Evolutionary conservation across 2,329 filamentous ascomycete genomes (phyloP).

Genomic region (Fusarium sp.): DNA sequence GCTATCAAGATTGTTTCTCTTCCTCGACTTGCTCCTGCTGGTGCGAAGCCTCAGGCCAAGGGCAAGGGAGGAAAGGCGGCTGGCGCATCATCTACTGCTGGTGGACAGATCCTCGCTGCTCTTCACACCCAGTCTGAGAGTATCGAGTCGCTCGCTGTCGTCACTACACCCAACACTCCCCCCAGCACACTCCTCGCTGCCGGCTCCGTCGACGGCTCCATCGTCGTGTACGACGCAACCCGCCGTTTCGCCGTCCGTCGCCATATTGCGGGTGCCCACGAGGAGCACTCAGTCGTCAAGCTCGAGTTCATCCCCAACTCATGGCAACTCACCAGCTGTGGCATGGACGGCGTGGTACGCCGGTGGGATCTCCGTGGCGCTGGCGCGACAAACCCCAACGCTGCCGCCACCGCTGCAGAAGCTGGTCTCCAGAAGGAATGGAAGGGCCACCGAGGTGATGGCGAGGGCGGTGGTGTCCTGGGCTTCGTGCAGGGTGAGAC

Average conservation of each 20-base stretch:
- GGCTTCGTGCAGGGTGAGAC: conserved; percentile 87
- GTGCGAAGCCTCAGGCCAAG: conserved; percentile 40
- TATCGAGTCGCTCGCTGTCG: conserved; percentile 81
- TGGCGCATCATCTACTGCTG: conserved; percentile 53
- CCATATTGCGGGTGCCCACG: conserved; percentile 85
- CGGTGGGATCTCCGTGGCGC: conserved; percentile 84
- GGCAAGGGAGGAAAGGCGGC: conserved; percentile 49
- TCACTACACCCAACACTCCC: conserved; percentile 52
- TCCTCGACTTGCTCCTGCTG: conserved; percentile 67
- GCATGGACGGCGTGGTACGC: conserved; percentile 91
- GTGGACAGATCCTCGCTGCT: conserved; percentile 79
- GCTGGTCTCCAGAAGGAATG: conserved; percentile 85
- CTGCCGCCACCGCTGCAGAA: conserved; percentile 56
- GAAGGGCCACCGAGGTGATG: conserved; percentile 87
- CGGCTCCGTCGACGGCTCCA: conserved; percentile 79
- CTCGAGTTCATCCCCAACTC: conserved; percentile 81
- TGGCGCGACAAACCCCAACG: conserved; percentile 47
- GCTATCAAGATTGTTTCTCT: conserved; percentile 87
- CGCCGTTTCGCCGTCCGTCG: conserved; percentile 89
- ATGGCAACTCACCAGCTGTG: conserved; percentile 86
- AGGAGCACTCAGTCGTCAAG: conserved; percentile 91
- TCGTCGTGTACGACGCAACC: conserved; percentile 88
- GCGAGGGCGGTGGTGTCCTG: conserved; percentile 88
- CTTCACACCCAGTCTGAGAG: conserved; percentile 81
- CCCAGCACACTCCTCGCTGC: conserved; percentile 71